Conservation (phyloP, 2,329 filamentous ascomycete species). For the Coleophoma crateriformis region DNA sequence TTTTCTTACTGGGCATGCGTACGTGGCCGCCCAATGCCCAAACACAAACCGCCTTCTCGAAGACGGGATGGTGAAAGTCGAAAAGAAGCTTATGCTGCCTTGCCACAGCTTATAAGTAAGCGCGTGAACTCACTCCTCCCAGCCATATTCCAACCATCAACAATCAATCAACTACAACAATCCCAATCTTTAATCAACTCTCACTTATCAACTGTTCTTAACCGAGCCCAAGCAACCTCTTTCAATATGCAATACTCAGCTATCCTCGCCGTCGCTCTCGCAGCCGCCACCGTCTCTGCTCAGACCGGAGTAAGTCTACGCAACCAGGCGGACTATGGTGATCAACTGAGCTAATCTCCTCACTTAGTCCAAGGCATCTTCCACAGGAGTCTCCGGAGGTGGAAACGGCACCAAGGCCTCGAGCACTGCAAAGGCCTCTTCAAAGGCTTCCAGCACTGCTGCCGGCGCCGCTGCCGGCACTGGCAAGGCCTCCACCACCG, state of each 20-base stretch:
- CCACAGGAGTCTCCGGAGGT: constrained; percentile 8
- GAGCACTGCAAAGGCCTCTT: neutral
- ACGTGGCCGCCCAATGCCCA: too few species aligned
- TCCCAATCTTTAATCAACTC: too few species aligned
- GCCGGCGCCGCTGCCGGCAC: neutral
- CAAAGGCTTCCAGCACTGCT: neutral
- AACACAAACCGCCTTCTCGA: too few species aligned
- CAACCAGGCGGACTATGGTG: neutral
- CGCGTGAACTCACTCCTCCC: too few species aligned
- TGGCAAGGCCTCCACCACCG: neutral
- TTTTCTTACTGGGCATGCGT: too few species aligned
- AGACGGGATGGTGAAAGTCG: too few species aligned
- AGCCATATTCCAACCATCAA: neutral
- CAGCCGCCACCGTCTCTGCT: constrained; percentile 14
- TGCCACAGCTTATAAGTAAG: too few species aligned
- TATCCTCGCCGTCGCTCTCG: constrained; percentile 15
- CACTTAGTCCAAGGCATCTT: neutral
- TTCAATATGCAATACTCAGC: constrained; percentile 21
- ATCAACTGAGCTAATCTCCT: neutral
- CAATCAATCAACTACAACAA: neutral
- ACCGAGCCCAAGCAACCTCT: constrained; percentile 4
- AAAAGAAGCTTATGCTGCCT: too few species aligned
- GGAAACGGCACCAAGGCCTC: neutral
- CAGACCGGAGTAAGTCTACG: constrained; percentile 6
- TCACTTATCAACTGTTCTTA: neutral